Evolutionary conservation across 208 protist species (phyloP), one percentile per base, ranked within the genome.

Genomic region (Trypanosoma scelopori): DNA sequence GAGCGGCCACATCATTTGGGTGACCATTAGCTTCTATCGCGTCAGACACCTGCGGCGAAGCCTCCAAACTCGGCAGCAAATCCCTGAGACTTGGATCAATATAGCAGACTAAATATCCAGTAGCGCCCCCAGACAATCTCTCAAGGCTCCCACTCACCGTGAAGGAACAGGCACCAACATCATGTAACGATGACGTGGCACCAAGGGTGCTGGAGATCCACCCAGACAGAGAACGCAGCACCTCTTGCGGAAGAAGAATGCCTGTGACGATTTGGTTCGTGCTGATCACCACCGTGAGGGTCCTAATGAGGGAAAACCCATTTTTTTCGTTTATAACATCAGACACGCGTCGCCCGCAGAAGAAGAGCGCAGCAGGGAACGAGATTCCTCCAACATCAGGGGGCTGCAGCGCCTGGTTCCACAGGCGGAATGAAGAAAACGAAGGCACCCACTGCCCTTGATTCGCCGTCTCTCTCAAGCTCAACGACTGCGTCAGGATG

Each of bases 161-260:
- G 30, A 55, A 55, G 9, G 46, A 52, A 12, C 59, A 65, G 18
- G n/a, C 22, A 1, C 30, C 30, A 46, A n/a, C 48, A 28, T 65
- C 59, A 27, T 46, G 13, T 1, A 65, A 28, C 5, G 57, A 63
- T 20, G 18, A 13, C 1, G 16, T 13, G 18, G 46, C 27, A 37
- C 60, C 47, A 18, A n/a, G 5, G 1, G 11, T 6, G 4, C 0
- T 35, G 0, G 62, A 59, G 3, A 87, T 61, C 82, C 85, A 91
- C 35, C 75, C 60, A 13, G 56, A 52, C 6, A 91, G 56, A 23
- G 45, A 27, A 15, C 64, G 55, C 27, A 92, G 88, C 9, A 89
- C 58, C 67, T 89, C 81, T n/a, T 43, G 53, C 0, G 86, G 86
- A 18, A 92, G 58, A 0, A 72, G 23, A n/a, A 92, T 13, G 12